Evolutionary conservation across 1,284 basidiomycete species (phyloP), one percentile per base, ranked within the genome.

Genomic region (Afroboletus lepidellus): DNA sequence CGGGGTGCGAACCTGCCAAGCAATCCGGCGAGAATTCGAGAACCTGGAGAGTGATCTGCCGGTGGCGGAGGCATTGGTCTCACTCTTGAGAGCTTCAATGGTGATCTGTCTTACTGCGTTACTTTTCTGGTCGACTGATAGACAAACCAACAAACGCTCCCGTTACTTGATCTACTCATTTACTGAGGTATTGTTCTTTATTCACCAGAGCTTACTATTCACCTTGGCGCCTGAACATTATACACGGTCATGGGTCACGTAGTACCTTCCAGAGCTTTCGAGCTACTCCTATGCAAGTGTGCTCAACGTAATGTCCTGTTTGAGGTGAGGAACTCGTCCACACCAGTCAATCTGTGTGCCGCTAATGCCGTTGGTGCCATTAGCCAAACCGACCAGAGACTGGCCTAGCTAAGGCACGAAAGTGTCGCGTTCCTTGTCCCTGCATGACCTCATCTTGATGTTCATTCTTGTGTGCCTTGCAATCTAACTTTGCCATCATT

Each of bases 261-360:
- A 13, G 79, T 97, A 51, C n/a, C n/a, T n/a, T 60, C 84, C 85
- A 3, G 80, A 83, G 20, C 73, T 20, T 18, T 20, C n/a, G n/a
- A n/a, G n/a, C 16, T n/a, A n/a, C n/a, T 29, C 27, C 8, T 20
- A 21, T 32, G 29, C 18, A n/a, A n/a, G n/a, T n/a, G n/a, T n/a
- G 29, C 73, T 15, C 25, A 16, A 27, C n/a, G 25, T 39, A 13
- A 7, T 2, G 27, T 8, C 11, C 2, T 75, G 93, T 24, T 73
- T 97, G 55, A 80, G 80, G 63, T 84, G 79, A 86, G 93, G 91
- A 60, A 49, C 75, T 73, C 42, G 5, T 46, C 48, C n/a, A 21
- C 32, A 37, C 33, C n/a, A n/a, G 46, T 30, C 2, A 30, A n/a
- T 42, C 36, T 16, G 15, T 21, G 15, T 11, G 2, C 5, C 46